These are phyloP conservation scores for Torulaspora indica DNA, from an alignment of 805 yeast species.

Conservation along the genomic window DNA sequence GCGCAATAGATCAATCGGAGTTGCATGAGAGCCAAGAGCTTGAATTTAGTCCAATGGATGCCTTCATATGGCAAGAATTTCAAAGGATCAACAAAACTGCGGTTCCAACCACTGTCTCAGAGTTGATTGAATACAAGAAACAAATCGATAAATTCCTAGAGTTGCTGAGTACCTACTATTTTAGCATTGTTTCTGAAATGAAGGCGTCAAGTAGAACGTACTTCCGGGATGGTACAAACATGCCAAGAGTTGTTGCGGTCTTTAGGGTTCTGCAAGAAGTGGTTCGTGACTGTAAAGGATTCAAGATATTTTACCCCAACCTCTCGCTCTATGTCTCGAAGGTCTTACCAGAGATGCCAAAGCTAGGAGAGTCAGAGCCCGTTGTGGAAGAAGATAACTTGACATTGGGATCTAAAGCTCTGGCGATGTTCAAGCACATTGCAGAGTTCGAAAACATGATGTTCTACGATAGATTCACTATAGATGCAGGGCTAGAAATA, in stretches of 20 bases:
- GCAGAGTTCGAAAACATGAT: slow-evolving; percentile 13
- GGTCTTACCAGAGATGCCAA: slow-evolving; percentile 1
- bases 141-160: slow-evolving; percentile 21
- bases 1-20: neutral
- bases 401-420: slow-evolving; percentile 2
- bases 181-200: slow-evolving; percentile 21
- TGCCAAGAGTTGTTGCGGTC: slow-evolving; percentile 13
- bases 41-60: slow-evolving; percentile 22
- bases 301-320: slow-evolving; percentile 23
- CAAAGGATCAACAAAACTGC: slow-evolving; percentile 9
- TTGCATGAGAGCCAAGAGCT: neutral
- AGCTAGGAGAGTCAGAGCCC: neutral
- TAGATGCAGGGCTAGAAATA: slow-evolving; percentile 4
- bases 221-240: slow-evolving; percentile 2
- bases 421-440: slow-evolving; percentile 9
- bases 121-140: slow-evolving; percentile 12
- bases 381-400: neutral
- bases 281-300: slow-evolving; percentile 14
- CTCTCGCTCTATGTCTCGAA: slow-evolving; percentile 8
- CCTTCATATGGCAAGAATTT: slow-evolving; percentile 18
- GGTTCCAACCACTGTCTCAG: slow-evolving; percentile 12
- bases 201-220: slow-evolving; percentile 9
- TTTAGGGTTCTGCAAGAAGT: slow-evolving; percentile 15
- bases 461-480: slow-evolving; percentile 12
- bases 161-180: slow-evolving; percentile 16